phyloP scores from a whole-genome alignment of 2,329 filamentous ascomycete genomes.

The Penicillium sclerotiorum region DNA sequence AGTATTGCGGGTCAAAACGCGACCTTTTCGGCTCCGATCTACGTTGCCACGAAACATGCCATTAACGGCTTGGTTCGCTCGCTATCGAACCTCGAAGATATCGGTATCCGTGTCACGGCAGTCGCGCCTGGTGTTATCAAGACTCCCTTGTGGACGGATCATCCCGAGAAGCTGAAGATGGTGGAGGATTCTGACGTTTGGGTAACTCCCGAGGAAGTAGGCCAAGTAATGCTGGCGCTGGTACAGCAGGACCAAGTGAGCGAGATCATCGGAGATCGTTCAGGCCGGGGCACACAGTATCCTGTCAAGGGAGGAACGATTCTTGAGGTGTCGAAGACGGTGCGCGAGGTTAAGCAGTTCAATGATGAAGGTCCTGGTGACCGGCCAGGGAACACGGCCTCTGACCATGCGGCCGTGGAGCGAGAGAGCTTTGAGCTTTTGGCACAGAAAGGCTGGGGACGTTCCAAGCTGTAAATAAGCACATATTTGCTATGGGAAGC shows the following conservation, averaged over 20 bases:
- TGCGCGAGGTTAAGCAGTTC: constrained; percentile 53
- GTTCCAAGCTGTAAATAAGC: constrained; percentile 33
- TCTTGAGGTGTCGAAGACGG: constrained; percentile 59
- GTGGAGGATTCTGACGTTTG: constrained; percentile 55
- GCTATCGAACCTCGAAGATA: constrained; percentile 49
- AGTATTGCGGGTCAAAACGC: constrained; percentile 6
- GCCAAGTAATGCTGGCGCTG: constrained; percentile 59
- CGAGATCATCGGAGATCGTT: constrained; percentile 37
- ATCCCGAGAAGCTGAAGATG: constrained; percentile 61
- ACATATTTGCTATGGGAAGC: too few species aligned
- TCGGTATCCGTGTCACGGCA: constrained; percentile 61
- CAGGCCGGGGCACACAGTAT: constrained; percentile 33
- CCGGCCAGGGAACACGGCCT: constrained; percentile 50
- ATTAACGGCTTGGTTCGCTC: constrained; percentile 54
- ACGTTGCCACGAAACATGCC: constrained; percentile 53
- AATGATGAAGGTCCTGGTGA: constrained; percentile 58
- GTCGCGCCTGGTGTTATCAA: constrained; percentile 64
- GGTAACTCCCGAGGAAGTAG: constrained; percentile 64
- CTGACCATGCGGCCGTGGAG: constrained; percentile 44
- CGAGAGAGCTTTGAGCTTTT: constrained; percentile 56
- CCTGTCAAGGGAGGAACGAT: constrained; percentile 53
- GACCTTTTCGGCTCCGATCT: constrained; percentile 47
- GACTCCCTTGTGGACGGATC: constrained; percentile 64
- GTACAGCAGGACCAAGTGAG: constrained; percentile 52
- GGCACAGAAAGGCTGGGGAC: constrained; percentile 53